These are phyloP conservation scores for Lomentospora prolificans DNA, from an alignment of 2,329 filamentous ascomycete species.

Conservation along the genomic window DNA sequence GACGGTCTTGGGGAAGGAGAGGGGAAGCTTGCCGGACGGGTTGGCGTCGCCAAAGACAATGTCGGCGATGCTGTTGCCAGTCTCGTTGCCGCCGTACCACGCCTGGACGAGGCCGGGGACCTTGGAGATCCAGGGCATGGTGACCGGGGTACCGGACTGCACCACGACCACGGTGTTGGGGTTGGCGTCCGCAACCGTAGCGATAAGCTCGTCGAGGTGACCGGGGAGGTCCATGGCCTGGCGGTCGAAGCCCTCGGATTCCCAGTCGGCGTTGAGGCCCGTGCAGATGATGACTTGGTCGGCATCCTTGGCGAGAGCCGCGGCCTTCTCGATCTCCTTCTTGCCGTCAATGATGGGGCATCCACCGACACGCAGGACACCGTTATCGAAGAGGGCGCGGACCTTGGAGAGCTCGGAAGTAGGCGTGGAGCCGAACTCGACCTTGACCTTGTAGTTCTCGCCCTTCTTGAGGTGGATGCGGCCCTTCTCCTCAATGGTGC, in stretches of 20 bases:
- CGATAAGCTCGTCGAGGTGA: slow-evolving; percentile 59
- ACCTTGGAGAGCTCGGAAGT: slow-evolving; percentile 44
- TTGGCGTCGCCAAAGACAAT: slow-evolving; percentile 66
- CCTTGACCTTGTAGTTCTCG: slow-evolving; percentile 45
- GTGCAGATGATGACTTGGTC: slow-evolving; percentile 73
- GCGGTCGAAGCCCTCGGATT: slow-evolving; percentile 69
- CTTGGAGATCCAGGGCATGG: slow-evolving; percentile 57
- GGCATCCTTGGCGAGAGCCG: slow-evolving; percentile 54
- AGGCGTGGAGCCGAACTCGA: slow-evolving; percentile 51
- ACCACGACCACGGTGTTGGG: slow-evolving; percentile 63
- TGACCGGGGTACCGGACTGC: slow-evolving; percentile 67
- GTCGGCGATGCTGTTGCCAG: slow-evolving; percentile 71
- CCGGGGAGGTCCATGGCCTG: slow-evolving; percentile 70
- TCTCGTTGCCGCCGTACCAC: slow-evolving; percentile 81
- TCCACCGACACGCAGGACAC: slow-evolving; percentile 53
- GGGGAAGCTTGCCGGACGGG: slow-evolving; percentile 63
- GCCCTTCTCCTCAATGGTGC: slow-evolving; percentile 54
- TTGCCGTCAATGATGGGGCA: slow-evolving; percentile 47
- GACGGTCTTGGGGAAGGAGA: slow-evolving; percentile 58
- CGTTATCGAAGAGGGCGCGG: slow-evolving; percentile 43
- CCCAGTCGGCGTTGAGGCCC: slow-evolving; percentile 73
- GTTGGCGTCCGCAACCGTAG: slow-evolving; percentile 55
- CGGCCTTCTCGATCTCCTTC: slow-evolving; percentile 55
- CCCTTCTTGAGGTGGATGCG: slow-evolving; percentile 47
- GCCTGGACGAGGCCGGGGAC: slow-evolving; percentile 54